A percentile compares a stretch with the other conserved stretches of the same genome.
phyloP scores from a whole-genome alignment of 768 basidiomycete genomes.

The Coprinellus aureogranulatus region DNA sequence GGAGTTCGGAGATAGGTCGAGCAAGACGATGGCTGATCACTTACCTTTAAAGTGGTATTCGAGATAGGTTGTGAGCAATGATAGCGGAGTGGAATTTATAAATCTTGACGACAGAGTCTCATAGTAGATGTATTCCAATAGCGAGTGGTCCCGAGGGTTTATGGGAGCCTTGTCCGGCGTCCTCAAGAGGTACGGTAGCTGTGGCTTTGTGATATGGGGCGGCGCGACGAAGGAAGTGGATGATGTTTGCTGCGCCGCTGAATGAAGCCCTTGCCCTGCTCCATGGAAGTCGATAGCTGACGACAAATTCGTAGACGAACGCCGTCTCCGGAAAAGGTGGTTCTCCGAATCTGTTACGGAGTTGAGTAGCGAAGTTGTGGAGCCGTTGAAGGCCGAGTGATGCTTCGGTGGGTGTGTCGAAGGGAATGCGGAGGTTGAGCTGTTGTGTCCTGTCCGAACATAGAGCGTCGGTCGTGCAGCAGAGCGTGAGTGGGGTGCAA shows the following conservation, averaged over 20 bases:
- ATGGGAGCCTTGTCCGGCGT: slow-evolving; percentile 38
- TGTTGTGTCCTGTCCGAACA: slow-evolving; percentile 13
- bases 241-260: neutral
- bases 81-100: slow-evolving; percentile 64
- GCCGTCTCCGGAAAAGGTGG: slow-evolving; percentile 7
- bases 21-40: slow-evolving; percentile 11
- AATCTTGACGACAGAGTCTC: slow-evolving; percentile 68
- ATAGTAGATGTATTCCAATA: slow-evolving; percentile 62
- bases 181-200: slow-evolving; percentile 31
- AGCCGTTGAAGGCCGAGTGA: slow-evolving; percentile 15
- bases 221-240: neutral
- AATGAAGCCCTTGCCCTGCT: neutral
- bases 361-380: slow-evolving; percentile 25
- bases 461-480: slow-evolving; percentile 17
- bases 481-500: slow-evolving; percentile 20
- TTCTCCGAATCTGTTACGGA: slow-evolving; percentile 15
- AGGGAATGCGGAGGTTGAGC: neutral
- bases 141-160: slow-evolving; percentile 66
- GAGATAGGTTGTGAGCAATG: slow-evolving; percentile 55
- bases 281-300: neutral
- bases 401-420: slow-evolving; percentile 8
- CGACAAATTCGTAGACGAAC: slow-evolving; percentile 10
- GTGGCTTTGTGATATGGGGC: slow-evolving; percentile 4
- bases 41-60: slow-evolving; percentile 62
- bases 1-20: neutral